Conservation (phyloP, 257 asterid species). For the Primulina tabacum region DNA sequence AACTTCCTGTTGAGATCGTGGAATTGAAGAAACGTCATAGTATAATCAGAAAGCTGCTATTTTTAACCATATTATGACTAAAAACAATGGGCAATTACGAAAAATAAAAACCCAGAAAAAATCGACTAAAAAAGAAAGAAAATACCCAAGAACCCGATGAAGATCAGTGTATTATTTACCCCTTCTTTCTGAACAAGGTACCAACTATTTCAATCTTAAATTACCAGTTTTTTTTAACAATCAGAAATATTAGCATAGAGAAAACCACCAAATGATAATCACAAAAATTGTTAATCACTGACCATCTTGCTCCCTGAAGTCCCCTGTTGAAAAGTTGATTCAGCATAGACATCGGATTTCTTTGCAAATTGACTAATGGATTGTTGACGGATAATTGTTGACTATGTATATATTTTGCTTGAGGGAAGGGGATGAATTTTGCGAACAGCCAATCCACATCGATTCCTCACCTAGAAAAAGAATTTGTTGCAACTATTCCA, state of each 20-base stretch:
- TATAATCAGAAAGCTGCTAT: constrained; percentile 5
- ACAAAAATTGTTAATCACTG: constrained; percentile 27
- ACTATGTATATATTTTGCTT: neutral
- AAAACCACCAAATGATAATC: neutral
- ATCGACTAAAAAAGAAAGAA: neutral
- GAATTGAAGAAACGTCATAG: neutral
- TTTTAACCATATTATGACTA: neutral
- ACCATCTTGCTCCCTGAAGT: constrained; percentile 85
- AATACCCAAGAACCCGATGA: constrained; percentile 1
- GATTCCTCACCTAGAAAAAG: neutral
- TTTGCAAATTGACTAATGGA: neutral
- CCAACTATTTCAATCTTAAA: constrained; percentile 15
- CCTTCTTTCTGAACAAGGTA: neutral
- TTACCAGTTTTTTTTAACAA: constrained; percentile 10
- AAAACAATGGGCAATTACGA: neutral
- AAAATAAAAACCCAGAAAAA: neutral
- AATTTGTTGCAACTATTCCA: neutral
- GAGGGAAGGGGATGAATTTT: neutral
- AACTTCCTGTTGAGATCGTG: neutral
- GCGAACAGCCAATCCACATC: too few relatives aligned
- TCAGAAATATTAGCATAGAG: neutral
- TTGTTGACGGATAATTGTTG: too few relatives aligned
- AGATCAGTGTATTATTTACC: constrained; percentile 11
- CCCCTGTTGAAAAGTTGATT: constrained; percentile 93
- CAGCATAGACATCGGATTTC: constrained; percentile 51